phyloP scores from a whole-genome alignment of 805 yeast species.

The Candida adriatica region DNA sequence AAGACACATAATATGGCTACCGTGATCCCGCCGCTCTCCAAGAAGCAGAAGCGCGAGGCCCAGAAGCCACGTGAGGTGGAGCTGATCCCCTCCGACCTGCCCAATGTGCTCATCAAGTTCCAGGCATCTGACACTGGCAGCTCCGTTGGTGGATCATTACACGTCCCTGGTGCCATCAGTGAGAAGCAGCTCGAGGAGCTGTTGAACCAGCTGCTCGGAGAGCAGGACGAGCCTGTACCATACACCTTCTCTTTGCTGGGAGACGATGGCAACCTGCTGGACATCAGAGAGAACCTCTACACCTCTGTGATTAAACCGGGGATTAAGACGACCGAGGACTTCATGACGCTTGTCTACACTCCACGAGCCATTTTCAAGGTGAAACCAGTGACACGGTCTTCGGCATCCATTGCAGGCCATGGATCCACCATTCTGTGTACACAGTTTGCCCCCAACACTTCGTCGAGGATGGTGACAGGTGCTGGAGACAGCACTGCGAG shows the following conservation, averaged over 20 bases:
- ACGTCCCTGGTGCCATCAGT: slow-evolving; percentile 87
- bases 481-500: slow-evolving; percentile 96
- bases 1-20: slow-evolving; percentile 65
- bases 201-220: slow-evolving; percentile 69
- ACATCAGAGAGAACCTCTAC: slow-evolving; percentile 73
- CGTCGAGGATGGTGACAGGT: slow-evolving; percentile 85
- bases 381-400: slow-evolving; percentile 80
- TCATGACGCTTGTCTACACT: slow-evolving; percentile 81
- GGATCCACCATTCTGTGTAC: slow-evolving; percentile 90
- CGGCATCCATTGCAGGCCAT: slow-evolving; percentile 92
- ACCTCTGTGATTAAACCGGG: slow-evolving; percentile 81
- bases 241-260: slow-evolving; percentile 71
- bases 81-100: slow-evolving; percentile 68
- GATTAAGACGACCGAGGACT: slow-evolving; percentile 85
- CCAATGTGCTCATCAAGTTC: slow-evolving; percentile 81
- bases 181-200: slow-evolving; percentile 85
- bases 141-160: slow-evolving; percentile 69
- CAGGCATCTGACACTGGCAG: slow-evolving; percentile 94
- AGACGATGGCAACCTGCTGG: slow-evolving; percentile 46
- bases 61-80: slow-evolving; percentile 75
- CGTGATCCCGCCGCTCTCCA: slow-evolving; percentile 86
- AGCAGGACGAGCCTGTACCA: slow-evolving; percentile 69
- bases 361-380: slow-evolving; percentile 96
- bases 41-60: slow-evolving; percentile 77
- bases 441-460: slow-evolving; percentile 87